Conservation (phyloP, 2,329 filamentous ascomycete species). For the Diaporthe velutina region DNA sequence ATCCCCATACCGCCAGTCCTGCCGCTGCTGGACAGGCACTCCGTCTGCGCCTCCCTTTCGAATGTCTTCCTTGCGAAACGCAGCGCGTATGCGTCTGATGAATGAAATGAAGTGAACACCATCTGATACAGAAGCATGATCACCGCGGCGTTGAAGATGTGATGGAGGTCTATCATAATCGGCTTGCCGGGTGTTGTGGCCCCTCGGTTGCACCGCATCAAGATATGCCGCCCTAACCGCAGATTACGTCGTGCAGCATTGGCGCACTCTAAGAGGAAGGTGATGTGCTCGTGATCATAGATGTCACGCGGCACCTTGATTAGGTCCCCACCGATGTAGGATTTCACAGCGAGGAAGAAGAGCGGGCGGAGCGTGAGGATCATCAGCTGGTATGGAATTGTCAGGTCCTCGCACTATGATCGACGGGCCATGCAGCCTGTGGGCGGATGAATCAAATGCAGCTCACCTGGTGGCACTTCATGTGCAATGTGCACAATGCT, state of each 20-base stretch:
- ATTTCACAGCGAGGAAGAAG: slow-evolving; percentile 62
- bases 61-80: slow-evolving; percentile 58
- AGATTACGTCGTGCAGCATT: slow-evolving; percentile 61
- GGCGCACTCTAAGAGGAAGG: slow-evolving; percentile 53
- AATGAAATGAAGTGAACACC: slow-evolving; percentile 50
- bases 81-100: slow-evolving; percentile 50
- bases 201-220: slow-evolving; percentile 42
- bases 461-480: slow-evolving; percentile 60
- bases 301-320: slow-evolving; percentile 46
- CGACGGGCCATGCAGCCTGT: background rate
- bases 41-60: slow-evolving; percentile 50
- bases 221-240: slow-evolving; percentile 54
- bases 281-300: slow-evolving; percentile 45
- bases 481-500: slow-evolving; percentile 60
- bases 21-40: slow-evolving; percentile 44
- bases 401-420: slow-evolving; percentile 30
- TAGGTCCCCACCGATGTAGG: slow-evolving; percentile 57
- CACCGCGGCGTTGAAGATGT: slow-evolving; percentile 64
- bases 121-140: slow-evolving; percentile 61
- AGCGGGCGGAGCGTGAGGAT: slow-evolving; percentile 62
- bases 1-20: slow-evolving; percentile 41
- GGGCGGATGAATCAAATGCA: background rate
- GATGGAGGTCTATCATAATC: slow-evolving; percentile 60
- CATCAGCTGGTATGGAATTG: slow-evolving; percentile 53
- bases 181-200: slow-evolving; percentile 52